Conservation (phyloP, 179 eudicot species). For the Sideroxylon spinosum region DNA sequence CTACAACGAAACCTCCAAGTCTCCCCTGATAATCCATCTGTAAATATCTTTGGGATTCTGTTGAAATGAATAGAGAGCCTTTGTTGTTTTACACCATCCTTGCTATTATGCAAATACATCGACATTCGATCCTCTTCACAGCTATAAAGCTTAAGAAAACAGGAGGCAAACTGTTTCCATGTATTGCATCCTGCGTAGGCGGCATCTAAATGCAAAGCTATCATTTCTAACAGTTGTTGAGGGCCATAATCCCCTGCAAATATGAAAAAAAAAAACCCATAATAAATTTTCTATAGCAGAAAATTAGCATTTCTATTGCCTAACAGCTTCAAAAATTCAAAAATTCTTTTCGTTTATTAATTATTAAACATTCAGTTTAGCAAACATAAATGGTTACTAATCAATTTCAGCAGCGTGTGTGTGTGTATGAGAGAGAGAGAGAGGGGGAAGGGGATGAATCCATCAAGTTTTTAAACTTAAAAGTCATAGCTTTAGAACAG, state of each 20-base stretch:
- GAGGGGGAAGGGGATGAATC: no score
- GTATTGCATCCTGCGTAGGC: slow-evolving; percentile 39
- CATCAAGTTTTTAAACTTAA: neutral
- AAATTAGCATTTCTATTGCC: neutral
- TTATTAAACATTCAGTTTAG: neutral
- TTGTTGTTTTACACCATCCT: slow-evolving; percentile 20
- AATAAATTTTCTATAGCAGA: neutral
- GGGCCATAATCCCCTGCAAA: slow-evolving; percentile 57
- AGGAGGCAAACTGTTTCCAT: slow-evolving; percentile 72
- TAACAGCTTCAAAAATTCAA: neutral
- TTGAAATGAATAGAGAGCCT: slow-evolving; percentile 19
- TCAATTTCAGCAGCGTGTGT: no score
- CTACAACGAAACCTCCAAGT: slow-evolving; percentile 69
- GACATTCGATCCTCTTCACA: slow-evolving; percentile 70
- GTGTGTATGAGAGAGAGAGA: no score
- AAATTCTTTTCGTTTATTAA: neutral
- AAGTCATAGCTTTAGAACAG: neutral
- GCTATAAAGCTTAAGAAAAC: slow-evolving; percentile 47
- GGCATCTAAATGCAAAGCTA: slow-evolving; percentile 77
- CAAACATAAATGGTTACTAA: neutral
- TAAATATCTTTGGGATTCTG: slow-evolving; percentile 42
- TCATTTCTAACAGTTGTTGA: slow-evolving; percentile 61
- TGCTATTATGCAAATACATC: slow-evolving; percentile 31
- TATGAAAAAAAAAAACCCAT: neutral
- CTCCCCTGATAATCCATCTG: slow-evolving; percentile 38